A percentile compares a stretch with the other conserved stretches of the same genome.
Evolutionary conservation across 225 moss, liverwort and hornwort species (phyloP).

Genomic region (Antitrichia curtipendula): DNA sequence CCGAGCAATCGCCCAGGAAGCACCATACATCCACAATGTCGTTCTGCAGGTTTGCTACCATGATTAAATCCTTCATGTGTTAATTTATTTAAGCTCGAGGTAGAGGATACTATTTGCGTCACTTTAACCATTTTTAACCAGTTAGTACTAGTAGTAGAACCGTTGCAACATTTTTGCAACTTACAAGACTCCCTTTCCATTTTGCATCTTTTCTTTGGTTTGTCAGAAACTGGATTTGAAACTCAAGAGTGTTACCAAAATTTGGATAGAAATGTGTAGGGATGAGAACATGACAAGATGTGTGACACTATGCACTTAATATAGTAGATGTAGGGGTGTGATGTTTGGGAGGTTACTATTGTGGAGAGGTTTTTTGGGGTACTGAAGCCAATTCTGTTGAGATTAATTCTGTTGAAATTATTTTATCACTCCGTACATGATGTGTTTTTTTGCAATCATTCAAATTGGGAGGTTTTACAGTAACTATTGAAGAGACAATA

Average conservation of each 20-base stretch:
- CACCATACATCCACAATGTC: constrained; percentile 24
- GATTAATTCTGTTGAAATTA: background rate
- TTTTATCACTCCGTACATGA: background rate
- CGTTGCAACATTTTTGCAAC: background rate
- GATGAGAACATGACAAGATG: background rate
- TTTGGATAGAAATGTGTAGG: background rate
- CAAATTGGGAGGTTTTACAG: background rate
- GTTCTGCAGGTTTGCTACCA: constrained; percentile 1
- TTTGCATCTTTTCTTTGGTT: background rate
- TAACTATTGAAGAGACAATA: background rate
- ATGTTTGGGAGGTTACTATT: background rate
- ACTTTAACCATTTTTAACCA: background rate
- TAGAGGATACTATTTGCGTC: background rate
- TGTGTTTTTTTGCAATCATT: background rate
- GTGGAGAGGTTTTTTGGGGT: background rate
- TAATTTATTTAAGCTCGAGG: background rate
- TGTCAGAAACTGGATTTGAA: background rate
- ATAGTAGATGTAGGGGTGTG: background rate
- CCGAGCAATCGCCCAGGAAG: constrained; percentile 9
- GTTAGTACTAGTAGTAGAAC: too few relatives aligned
- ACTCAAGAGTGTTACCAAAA: background rate
- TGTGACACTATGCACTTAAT: too few relatives aligned
- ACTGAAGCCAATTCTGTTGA: background rate
- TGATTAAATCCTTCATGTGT: background rate
- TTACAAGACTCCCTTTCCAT: too few relatives aligned